Conservation (phyloP, 345 rosid species). For the Limnanthes douglasii region DNA sequence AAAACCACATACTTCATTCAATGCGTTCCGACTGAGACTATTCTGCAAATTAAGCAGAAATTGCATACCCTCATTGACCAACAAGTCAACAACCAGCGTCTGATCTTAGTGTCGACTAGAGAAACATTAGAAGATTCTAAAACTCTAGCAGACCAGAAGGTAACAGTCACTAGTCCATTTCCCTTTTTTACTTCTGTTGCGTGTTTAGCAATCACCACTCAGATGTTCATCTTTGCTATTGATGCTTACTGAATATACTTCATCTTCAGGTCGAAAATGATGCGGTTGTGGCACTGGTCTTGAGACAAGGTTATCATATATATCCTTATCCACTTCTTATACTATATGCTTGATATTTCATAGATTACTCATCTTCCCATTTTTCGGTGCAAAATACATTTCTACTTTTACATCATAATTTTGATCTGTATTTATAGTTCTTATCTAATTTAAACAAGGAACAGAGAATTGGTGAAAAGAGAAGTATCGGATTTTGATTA, state of each 20-base stretch:
- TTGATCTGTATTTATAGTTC: too few relatives aligned
- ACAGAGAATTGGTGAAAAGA: too few relatives aligned
- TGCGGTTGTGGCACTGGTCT: conserved; percentile 51
- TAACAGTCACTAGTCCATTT: conserved; percentile 1
- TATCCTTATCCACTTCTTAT: conserved; percentile 1
- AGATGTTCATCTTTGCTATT: too few relatives aligned
- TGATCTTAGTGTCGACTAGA: conserved; percentile 30
- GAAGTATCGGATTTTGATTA: too few relatives aligned
- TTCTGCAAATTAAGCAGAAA: conserved; percentile 41
- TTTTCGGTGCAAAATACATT: too few relatives aligned
- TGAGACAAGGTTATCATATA: conserved; percentile 38
- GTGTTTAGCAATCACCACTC: too few relatives aligned
- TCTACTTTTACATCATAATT: too few relatives aligned
- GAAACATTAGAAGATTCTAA: conserved; percentile 49
- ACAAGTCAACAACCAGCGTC: conserved; percentile 33
- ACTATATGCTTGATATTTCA: too few relatives aligned
- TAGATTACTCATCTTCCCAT: too few relatives aligned
- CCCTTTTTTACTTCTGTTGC: too few relatives aligned
- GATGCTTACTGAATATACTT: too few relatives aligned
- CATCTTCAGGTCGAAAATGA: conserved; percentile 88
- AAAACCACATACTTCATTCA: conserved; percentile 57
- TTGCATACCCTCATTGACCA: conserved; percentile 34
- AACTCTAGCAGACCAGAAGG: conserved; percentile 56
- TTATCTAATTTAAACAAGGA: too few relatives aligned
- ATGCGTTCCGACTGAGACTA: conserved; percentile 52